These are phyloP conservation scores for Lentinula edodes DNA, from an alignment of 768 basidiomycete species.

Conservation along the genomic window DNA sequence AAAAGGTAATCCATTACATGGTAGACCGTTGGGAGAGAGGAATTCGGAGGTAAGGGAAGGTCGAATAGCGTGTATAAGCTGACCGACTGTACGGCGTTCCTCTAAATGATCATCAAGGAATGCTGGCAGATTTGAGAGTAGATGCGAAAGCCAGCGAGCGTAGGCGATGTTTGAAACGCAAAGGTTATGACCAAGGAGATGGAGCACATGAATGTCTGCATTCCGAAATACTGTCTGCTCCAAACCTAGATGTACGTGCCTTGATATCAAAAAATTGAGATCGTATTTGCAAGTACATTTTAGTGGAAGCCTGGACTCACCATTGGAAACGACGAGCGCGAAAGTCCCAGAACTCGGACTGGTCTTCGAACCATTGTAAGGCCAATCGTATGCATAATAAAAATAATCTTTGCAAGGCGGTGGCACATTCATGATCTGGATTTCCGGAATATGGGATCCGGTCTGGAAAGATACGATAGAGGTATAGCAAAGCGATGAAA, in stretches of 20 bases:
- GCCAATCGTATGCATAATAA: not conserved
- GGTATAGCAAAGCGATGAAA: constrained; percentile 1
- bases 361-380: not conserved
- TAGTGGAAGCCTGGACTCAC: not conserved
- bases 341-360: not conserved
- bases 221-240: not conserved
- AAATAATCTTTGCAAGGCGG: not conserved
- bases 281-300: no score
- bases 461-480: not conserved
- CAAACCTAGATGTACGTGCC: not conserved
- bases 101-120: not conserved
- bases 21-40: not conserved
- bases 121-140: not conserved
- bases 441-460: not conserved
- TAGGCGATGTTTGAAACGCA: not conserved
- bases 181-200: constrained; percentile 1
- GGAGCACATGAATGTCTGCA: not conserved
- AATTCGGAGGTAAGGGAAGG: not conserved
- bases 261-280: not conserved
- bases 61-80: not conserved
- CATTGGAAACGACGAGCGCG: not conserved
- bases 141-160: not conserved
- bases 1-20: not conserved
- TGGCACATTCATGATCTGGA: not conserved
- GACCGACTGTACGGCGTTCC: not conserved